phyloP scores from a whole-genome alignment of 768 basidiomycete species.

The Lentinus tigrinus region DNA sequence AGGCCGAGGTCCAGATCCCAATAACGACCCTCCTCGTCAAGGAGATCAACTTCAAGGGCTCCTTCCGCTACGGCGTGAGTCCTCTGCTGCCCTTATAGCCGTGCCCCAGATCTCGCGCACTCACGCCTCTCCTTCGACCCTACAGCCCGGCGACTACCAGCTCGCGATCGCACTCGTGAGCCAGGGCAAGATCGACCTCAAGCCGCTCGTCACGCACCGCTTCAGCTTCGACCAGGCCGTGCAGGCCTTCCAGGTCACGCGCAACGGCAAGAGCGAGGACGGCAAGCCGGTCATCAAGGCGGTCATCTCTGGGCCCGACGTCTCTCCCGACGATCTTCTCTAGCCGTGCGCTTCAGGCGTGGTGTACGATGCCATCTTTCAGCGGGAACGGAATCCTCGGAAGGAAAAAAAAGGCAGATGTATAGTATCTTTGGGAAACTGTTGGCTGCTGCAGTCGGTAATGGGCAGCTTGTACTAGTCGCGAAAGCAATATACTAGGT shows the following conservation, averaged over 20 bases:
- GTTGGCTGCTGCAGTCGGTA: conserved; percentile 10
- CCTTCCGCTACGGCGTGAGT: conserved; percentile 87
- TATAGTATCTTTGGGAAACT: conserved; percentile 8
- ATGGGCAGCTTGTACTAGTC: conserved; percentile 12
- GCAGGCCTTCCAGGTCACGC: conserved; percentile 80
- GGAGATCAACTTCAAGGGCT: conserved; percentile 81
- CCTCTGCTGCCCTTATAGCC: not conserved
- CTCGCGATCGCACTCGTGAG: conserved; percentile 83
- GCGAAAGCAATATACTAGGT: not conserved
- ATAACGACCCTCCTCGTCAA: conserved; percentile 68
- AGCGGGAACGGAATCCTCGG: no score
- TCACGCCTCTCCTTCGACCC: not conserved
- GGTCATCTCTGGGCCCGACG: conserved; percentile 81
- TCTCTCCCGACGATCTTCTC: conserved; percentile 39
- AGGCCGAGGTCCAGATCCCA: conserved; percentile 72
- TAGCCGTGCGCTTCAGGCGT: not conserved
- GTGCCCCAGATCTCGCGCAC: not conserved
- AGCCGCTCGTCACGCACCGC: conserved; percentile 88
- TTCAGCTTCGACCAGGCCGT: conserved; percentile 77
- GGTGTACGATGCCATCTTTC: no score
- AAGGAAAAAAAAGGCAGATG: not conserved
- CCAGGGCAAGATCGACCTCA: conserved; percentile 80
- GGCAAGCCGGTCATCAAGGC: conserved; percentile 89
- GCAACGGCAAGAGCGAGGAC: conserved; percentile 77
- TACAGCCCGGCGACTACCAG: conserved; percentile 79